These are phyloP conservation scores for Xylariaceae sp. DNA, from an alignment of 2,329 filamentous ascomycete genomes.

Conservation along the genomic window DNA sequence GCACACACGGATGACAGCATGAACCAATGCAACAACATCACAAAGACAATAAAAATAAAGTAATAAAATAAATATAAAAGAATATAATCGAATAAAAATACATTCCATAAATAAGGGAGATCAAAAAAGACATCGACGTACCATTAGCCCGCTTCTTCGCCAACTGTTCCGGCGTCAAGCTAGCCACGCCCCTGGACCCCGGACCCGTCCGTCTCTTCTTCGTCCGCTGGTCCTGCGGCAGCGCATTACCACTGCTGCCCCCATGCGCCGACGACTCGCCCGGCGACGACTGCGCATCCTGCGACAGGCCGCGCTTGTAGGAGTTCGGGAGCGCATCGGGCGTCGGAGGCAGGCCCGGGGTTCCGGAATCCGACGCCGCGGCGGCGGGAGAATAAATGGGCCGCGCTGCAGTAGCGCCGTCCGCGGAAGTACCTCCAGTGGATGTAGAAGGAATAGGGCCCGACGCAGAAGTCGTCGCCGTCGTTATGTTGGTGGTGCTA, in stretches of 20 bases:
- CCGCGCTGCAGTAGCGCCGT: neutral
- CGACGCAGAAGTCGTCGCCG: neutral
- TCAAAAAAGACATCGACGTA: constrained; percentile 27
- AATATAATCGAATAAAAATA: neutral
- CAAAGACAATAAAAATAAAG: no score
- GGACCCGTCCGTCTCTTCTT: constrained; percentile 45
- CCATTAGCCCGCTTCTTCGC: constrained; percentile 60
- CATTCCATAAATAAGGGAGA: neutral
- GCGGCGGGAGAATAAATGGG: neutral
- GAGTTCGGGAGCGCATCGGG: constrained; percentile 5
- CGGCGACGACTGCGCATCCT: constrained; percentile 22
- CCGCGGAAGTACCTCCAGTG: neutral
- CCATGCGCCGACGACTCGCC: constrained; percentile 20
- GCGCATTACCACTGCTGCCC: neutral
- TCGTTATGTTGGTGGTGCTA: neutral
- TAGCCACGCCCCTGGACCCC: constrained; percentile 49
- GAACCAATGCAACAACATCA: no score
- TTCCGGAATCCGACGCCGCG: neutral
- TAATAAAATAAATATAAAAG: no score
- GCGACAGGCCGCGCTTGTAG: constrained; percentile 25
- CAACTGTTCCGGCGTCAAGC: constrained; percentile 68
- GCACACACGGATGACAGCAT: no score
- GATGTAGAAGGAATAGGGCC: neutral
- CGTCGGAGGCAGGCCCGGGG: neutral
- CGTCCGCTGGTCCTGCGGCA: constrained; percentile 26